phyloP scores from a whole-genome alignment of 1,284 basidiomycete species.

The Puccinia hordei region DNA sequence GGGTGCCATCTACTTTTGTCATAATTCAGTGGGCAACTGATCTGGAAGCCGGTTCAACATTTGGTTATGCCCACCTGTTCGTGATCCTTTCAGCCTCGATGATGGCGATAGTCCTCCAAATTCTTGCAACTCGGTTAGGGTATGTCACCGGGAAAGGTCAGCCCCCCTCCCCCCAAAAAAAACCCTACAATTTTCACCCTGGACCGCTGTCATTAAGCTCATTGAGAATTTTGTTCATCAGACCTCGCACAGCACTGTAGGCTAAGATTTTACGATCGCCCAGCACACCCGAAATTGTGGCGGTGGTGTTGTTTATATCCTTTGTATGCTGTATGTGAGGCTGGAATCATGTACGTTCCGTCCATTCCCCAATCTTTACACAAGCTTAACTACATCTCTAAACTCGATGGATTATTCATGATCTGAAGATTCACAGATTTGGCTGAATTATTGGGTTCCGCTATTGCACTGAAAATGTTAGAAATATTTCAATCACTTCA shows the following conservation, averaged over 20 bases:
- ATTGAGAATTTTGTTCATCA: neutral
- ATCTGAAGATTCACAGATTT: conserved; percentile 62
- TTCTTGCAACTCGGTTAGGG: conserved; percentile 63
- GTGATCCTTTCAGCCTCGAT: conserved; percentile 67
- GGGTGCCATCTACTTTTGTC: neutral
- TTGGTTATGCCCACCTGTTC: conserved; percentile 81
- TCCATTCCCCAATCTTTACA: neutral
- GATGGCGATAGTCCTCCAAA: conserved; percentile 59
- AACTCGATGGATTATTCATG: neutral
- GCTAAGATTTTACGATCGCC: conserved; percentile 66
- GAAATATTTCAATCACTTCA: conserved; percentile 35
- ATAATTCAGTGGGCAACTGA: conserved; percentile 57
- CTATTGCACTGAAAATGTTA: conserved; percentile 73
- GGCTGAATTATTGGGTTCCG: conserved; percentile 72
- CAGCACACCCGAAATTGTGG: conserved; percentile 67
- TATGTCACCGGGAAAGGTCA: conserved; percentile 61
- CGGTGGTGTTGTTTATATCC: conserved; percentile 73
- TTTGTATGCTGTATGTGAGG: conserved; percentile 67
- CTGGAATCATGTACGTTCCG: conserved; percentile 74
- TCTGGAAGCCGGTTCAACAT: conserved; percentile 58
- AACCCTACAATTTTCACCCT: neutral
- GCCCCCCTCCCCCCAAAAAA: neutral
- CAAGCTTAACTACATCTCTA: neutral
- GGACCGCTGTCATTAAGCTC: conserved; percentile 1
- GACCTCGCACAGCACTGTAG: conserved; percentile 57